Evolutionary conservation across 1,284 basidiomycete genomes (phyloP).

Genomic region (Thelephora terrestris): DNA sequence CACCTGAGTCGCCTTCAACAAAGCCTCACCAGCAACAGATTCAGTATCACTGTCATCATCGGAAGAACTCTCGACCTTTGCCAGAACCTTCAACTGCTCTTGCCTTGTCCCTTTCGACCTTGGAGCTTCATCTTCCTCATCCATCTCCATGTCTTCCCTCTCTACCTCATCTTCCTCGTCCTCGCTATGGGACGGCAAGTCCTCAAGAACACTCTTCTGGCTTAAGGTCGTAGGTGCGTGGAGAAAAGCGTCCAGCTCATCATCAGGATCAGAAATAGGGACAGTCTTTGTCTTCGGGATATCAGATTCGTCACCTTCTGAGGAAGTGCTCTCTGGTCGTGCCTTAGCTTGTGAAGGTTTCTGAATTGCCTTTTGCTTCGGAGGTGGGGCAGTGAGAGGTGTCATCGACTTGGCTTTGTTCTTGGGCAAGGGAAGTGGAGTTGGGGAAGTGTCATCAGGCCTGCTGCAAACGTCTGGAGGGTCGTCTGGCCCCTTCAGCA

Average conservation of each 20-base stretch:
- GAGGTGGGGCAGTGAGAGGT: no score
- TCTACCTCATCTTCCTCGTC: constrained; percentile 12
- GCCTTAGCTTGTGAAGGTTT: not conserved
- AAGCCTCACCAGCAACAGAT: no score
- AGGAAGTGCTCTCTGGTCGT: not conserved
- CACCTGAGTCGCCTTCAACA: no score
- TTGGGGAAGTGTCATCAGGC: no score
- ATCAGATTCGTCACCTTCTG: not conserved
- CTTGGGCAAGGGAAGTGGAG: no score
- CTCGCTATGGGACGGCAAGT: constrained; percentile 15
- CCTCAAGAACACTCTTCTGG: constrained; percentile 12
- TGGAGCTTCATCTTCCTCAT: constrained; percentile 14
- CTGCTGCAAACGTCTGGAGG: no score
- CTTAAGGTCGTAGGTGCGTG: constrained; percentile 14
- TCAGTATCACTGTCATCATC: no score
- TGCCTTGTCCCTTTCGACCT: not conserved
- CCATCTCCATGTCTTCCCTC: constrained; percentile 11
- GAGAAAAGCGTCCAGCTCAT: constrained; percentile 17
- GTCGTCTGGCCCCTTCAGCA: no score
- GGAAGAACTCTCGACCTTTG: no score
- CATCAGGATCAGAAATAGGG: constrained; percentile 5
- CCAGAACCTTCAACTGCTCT: no score
- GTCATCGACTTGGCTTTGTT: no score
- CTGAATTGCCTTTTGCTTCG: not conserved
- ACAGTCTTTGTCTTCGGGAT: constrained; percentile 1